Percentiles rank a stretch among this genome's conserved stretches.
Evolutionary conservation across 2,329 filamentous ascomycete species (phyloP).

Genomic region (Epichloe sp.): DNA sequence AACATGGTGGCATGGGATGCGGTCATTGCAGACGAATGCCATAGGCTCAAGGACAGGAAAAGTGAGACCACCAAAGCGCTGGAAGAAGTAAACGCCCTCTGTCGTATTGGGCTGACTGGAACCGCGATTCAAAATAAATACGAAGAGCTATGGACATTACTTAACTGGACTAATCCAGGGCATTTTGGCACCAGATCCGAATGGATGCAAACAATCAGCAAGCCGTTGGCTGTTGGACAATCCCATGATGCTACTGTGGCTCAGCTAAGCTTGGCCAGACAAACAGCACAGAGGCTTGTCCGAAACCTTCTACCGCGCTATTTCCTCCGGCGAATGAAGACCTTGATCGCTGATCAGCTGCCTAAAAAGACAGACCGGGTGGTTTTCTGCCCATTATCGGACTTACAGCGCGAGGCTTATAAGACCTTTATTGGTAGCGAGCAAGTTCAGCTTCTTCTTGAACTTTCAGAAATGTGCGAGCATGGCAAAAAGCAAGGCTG

Average conservation of each 20-base stretch:
- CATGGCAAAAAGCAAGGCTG: constrained; percentile 57
- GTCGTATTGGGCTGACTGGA: constrained; percentile 83
- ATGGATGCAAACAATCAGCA: constrained; percentile 68
- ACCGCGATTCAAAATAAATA: constrained; percentile 98
- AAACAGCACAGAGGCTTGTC: constrained; percentile 72
- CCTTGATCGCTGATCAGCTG: constrained; percentile 78
- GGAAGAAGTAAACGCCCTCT: constrained; percentile 81
- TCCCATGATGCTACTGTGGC: constrained; percentile 79
- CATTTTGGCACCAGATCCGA: constrained; percentile 48
- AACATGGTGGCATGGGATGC: constrained; percentile 90
- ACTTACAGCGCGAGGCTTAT: constrained; percentile 70
- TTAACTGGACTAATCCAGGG: constrained; percentile 94
- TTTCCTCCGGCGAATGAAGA: constrained; percentile 88
- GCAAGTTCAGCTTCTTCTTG: constrained; percentile 54
- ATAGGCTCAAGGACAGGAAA: constrained; percentile 62
- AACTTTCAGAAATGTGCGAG: constrained; percentile 52
- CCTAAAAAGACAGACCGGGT: constrained; percentile 91
- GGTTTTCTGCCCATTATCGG: constrained; percentile 85
- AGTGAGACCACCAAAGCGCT: constrained; percentile 67
- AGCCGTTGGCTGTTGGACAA: constrained; percentile 75
- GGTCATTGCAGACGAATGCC: constrained; percentile 88
- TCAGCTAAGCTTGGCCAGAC: constrained; percentile 68
- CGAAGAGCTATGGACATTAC: constrained; percentile 87
- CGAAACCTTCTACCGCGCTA: constrained; percentile 79
- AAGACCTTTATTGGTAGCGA: constrained; percentile 61